Percentiles rank a stretch among this genome's conserved stretches.
These are phyloP conservation scores for Wickerhamomyces sp. DNA, from an alignment of 1,139 yeast genomes.

Conservation along the genomic window DNA sequence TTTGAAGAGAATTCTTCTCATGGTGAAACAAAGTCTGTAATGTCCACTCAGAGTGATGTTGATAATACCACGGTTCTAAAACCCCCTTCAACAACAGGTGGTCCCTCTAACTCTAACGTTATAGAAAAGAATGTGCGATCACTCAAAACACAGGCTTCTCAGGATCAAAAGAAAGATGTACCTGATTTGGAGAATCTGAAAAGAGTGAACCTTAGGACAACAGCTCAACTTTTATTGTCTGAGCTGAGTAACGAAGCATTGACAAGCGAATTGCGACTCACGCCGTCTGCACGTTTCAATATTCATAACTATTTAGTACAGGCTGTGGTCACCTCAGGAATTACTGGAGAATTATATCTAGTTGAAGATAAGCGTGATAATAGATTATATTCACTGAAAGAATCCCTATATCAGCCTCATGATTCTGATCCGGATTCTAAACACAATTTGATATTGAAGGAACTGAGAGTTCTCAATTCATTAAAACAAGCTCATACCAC, in stretches of 20 bases:
- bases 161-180: not conserved
- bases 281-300: conserved; percentile 2
- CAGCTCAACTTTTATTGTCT: not conserved
- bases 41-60: too few relatives aligned
- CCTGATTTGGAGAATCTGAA: not conserved
- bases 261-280: not conserved
- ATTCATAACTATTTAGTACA: conserved; percentile 5
- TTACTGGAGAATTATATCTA: conserved; percentile 4
- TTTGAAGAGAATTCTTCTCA: too few relatives aligned
- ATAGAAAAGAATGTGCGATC: too few relatives aligned
- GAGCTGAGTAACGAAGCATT: not conserved
- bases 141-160: too few relatives aligned
- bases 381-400: conserved; percentile 2
- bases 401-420: not conserved
- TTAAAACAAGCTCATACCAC: not conserved
- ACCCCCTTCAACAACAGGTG: too few relatives aligned
- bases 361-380: conserved; percentile 4
- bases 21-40: too few relatives aligned
- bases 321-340: conserved; percentile 1
- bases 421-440: not conserved
- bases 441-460: not conserved
- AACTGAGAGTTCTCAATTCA: not conserved
- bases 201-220: not conserved
- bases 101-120: too few relatives aligned
- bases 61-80: too few relatives aligned